A percentile compares a stretch with the other conserved stretches of the same genome.
These are phyloP conservation scores for Athelia sp. DNA, from an alignment of 1,284 basidiomycete genomes.

Conservation along the genomic window DNA sequence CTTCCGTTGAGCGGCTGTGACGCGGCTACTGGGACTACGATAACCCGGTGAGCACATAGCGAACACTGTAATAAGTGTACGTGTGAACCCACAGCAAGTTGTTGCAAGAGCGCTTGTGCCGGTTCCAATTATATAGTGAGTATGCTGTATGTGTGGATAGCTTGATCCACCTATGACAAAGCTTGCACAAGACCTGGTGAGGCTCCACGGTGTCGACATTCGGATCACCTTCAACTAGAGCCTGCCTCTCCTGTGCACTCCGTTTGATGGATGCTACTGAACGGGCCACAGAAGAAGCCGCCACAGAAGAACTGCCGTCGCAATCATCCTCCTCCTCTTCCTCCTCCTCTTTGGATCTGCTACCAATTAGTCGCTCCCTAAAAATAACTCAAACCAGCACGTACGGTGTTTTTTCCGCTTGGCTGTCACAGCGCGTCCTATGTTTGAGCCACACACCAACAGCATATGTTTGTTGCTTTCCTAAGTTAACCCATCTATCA, in stretches of 20 bases:
- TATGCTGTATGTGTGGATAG: conserved; percentile 38
- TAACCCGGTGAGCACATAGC: background rate
- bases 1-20: conserved; percentile 55
- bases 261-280: conserved; percentile 11
- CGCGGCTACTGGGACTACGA: conserved; percentile 45
- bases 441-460: conserved; percentile 58
- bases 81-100: conserved; percentile 26
- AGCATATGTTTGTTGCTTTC: conserved; percentile 45
- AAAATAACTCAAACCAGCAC: conserved; percentile 1
- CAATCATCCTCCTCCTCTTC: conserved; percentile 15
- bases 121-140: conserved; percentile 43
- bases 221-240: conserved; percentile 46
- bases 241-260: conserved; percentile 44
- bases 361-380: background rate
- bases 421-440: conserved; percentile 43
- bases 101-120: conserved; percentile 42
- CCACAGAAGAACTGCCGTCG: conserved; percentile 20
- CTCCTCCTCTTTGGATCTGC: background rate
- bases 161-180: conserved; percentile 57
- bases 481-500: conserved; percentile 46
- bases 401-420: conserved; percentile 18
- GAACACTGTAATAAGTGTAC: conserved; percentile 9
- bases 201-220: conserved; percentile 42
- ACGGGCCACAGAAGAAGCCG: conserved; percentile 12
- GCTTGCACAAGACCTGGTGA: conserved; percentile 48